Percentiles rank a stretch among this genome's conserved stretches.
Conservation (phyloP, 2,329 filamentous ascomycete species). For the Lecanicillium sp. region DNA sequence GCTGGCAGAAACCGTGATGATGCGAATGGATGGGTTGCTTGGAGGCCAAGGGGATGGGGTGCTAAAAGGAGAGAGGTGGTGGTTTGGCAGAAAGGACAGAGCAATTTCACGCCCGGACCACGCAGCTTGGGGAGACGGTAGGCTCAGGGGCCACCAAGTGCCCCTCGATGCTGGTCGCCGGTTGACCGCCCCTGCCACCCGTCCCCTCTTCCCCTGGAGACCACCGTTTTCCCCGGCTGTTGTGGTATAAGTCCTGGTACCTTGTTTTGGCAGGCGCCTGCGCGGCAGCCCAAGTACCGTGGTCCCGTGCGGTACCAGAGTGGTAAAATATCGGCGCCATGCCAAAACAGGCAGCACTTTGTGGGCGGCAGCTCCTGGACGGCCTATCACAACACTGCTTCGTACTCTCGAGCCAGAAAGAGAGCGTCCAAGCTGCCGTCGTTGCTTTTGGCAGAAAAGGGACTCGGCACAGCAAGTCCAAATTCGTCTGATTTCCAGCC, state of each 20-base stretch:
- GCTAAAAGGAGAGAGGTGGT: slow-evolving; percentile 13
- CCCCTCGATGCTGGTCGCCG: neutral
- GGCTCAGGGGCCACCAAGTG: slow-evolving; percentile 6
- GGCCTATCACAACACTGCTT: neutral
- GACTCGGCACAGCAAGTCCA: too few species aligned
- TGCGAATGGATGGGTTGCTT: slow-evolving; percentile 7
- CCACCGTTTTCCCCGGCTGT: slow-evolving; percentile 8
- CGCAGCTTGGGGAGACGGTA: slow-evolving; percentile 1
- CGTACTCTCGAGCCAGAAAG: neutral
- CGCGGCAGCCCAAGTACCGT: neutral
- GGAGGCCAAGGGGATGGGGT: slow-evolving; percentile 8
- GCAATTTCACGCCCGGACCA: slow-evolving; percentile 13
- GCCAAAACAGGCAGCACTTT: slow-evolving; percentile 1
- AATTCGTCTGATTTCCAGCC: too few species aligned
- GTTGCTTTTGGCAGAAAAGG: too few species aligned
- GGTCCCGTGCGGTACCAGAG: slow-evolving; percentile 3
- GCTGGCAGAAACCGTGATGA: slow-evolving; percentile 3
- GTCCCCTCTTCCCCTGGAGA: slow-evolving; percentile 3
- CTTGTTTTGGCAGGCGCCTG: neutral
- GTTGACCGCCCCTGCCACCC: slow-evolving; percentile 9
- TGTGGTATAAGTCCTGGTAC: neutral
- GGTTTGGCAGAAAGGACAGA: slow-evolving; percentile 7
- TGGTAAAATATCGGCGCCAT: slow-evolving; percentile 4
- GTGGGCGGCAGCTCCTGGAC: neutral
- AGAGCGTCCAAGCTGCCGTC: too few species aligned